Evolutionary conservation across 495 filamentous ascomycete genomes (phyloP), one percentile per base, ranked within the genome.

Genomic region (Penicillium coprophilum): DNA sequence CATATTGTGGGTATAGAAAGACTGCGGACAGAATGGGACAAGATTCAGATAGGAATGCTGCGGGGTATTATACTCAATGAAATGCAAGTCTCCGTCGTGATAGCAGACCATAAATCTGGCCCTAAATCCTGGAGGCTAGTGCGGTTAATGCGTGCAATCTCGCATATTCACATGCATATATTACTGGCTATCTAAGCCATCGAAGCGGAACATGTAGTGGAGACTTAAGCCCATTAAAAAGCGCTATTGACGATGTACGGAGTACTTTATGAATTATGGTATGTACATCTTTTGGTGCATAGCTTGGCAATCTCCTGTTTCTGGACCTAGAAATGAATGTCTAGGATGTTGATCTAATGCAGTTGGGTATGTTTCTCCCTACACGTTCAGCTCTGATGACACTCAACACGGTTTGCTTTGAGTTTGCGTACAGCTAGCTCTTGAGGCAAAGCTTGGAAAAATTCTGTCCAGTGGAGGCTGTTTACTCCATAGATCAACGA

Each of bases 41-140:
- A 47, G 28, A 28, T 43, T 28, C 21, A 36, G 17, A 53, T 11
- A 41, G 27, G 51, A 46, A 51, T 44, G 34, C 10, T 59, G 56
- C 59, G 56, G 60, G 50, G 56, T 55, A 55, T 55, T 59, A 59
- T 62, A 62, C 15, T 55, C 43, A 6, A 28, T 24, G 27, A 9
- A 36, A 15, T 17, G 21, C 31, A 53, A 53, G 32, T 45, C 54
- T 21, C 48, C 31, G 44, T 58, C 32, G 17, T 38, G n/a, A 48
- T 39, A 21, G 41, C 39, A 51, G 48, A 27, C 21, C 34, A 47
- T 38, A 17, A 38, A 47, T 24, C 21, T 50, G 47, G 36, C 17
- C 27, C 21, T 32, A 11, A 21, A 13, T n/a, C 15, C 38, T 34
- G 6, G 30, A 45, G 46, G 32, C 47, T 51, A 53, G 48, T 45